Percentiles rank a stretch among this genome's conserved stretches.
Conservation (phyloP, 306 rosid genomes). For the Castanea sativa region DNA sequence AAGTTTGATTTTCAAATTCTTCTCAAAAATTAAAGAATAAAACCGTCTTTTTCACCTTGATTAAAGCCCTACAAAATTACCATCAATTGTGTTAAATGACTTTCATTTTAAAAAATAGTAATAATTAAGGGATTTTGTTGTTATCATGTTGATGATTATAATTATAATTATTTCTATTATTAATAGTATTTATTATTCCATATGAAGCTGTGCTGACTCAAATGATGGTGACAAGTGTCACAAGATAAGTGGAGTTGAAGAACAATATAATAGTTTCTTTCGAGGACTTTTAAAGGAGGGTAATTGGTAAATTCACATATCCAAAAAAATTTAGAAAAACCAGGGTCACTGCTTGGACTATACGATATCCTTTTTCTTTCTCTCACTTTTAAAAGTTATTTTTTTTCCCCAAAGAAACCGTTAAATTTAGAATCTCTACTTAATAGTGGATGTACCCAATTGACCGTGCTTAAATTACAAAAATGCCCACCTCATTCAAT, state of each 20-base stretch:
- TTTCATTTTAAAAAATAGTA: no score
- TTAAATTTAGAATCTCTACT: constrained; percentile 10
- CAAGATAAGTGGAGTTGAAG: neutral
- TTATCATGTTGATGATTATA: no score
- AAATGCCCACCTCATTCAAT: constrained; percentile 4
- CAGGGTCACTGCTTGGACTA: neutral
- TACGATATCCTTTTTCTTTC: neutral
- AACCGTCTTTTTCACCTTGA: no score
- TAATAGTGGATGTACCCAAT: neutral
- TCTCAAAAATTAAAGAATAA: no score
- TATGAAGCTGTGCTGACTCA: neutral
- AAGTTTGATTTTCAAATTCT: no score
- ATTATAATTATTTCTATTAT: no score
- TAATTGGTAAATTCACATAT: neutral
- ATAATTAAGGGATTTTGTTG: no score
- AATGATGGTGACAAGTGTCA: constrained; percentile 3
- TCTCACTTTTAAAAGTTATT: constrained; percentile 6
- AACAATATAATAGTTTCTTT: neutral
- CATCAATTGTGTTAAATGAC: no score
- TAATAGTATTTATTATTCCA: no score
- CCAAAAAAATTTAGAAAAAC: neutral
- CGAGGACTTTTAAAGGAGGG: constrained; percentile 2
- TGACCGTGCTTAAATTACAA: constrained; percentile 7
- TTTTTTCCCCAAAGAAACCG: constrained; percentile 3
- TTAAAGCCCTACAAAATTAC: no score